Percentiles rank a stretch among this genome's conserved stretches.
Evolutionary conservation across 2,329 filamentous ascomycete species (phyloP).

Genomic region (Claviceps cyperi): DNA sequence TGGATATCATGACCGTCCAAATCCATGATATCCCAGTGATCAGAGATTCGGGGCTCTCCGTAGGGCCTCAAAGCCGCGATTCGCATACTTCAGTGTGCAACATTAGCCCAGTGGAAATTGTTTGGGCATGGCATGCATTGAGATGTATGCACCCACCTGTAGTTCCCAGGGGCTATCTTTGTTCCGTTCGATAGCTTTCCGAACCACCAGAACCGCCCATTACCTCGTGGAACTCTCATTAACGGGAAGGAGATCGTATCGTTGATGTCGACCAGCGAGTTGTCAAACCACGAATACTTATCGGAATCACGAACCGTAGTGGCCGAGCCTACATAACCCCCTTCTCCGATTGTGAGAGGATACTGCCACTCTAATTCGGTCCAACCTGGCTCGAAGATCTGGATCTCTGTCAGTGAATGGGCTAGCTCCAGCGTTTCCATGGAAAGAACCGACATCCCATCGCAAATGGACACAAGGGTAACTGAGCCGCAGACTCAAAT

Average conservation of each 20-base stretch:
- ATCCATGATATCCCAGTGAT: conserved; percentile 27
- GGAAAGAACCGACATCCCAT: conserved; percentile 19
- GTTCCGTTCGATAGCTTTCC: conserved; percentile 27
- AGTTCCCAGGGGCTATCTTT: conserved; percentile 25
- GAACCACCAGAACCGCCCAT: conserved; percentile 26
- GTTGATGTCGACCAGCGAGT: conserved; percentile 14
- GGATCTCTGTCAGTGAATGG: not conserved
- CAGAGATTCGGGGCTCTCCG: conserved; percentile 24
- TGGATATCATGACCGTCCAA: conserved; percentile 16
- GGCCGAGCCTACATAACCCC: conserved; percentile 28
- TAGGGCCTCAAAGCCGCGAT: conserved; percentile 28
- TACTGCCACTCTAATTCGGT: conserved; percentile 26
- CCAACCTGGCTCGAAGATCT: conserved; percentile 26
- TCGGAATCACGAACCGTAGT: conserved; percentile 14
- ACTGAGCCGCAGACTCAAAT: conserved; percentile 14
- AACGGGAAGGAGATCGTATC: conserved; percentile 25
- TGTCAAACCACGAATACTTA: conserved; percentile 1
- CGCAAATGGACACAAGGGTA: conserved; percentile 22
- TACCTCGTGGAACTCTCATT: conserved; percentile 18
- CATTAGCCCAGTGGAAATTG: not conserved
- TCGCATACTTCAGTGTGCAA: conserved; percentile 18
- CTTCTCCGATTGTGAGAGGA: conserved; percentile 23
- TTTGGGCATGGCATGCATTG: not conserved
- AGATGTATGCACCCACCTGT: conserved; percentile 16
- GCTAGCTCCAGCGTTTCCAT: not conserved